Evolutionary conservation across 768 basidiomycete genomes (phyloP).

Genomic region (Auriscalpium orientale): DNA sequence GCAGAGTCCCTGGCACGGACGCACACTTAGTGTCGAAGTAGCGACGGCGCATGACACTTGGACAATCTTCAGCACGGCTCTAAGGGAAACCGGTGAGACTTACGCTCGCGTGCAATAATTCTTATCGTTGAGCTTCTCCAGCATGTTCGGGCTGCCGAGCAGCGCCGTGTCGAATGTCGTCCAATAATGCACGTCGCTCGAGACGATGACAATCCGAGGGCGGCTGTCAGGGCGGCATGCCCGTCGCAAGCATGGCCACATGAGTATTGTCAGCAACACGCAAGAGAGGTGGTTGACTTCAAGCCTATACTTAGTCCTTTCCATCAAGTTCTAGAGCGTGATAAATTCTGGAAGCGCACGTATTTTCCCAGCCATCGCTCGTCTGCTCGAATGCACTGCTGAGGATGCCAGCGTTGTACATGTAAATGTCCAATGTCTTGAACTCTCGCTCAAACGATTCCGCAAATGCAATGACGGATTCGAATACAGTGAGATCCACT

Average conservation of each 20-base stretch:
- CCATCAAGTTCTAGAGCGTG: no score
- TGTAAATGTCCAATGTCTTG: constrained; percentile 18
- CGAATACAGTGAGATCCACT: constrained; percentile 20
- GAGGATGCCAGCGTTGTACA: constrained; percentile 19
- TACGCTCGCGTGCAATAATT: neutral
- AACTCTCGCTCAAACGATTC: constrained; percentile 14
- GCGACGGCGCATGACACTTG: neutral
- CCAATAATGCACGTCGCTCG: constrained; percentile 34
- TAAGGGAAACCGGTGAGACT: neutral
- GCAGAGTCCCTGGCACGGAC: neutral
- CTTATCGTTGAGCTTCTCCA: neutral
- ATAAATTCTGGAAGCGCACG: constrained; percentile 10
- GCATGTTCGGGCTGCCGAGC: neutral
- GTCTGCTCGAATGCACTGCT: constrained; percentile 19
- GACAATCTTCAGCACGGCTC: neutral
- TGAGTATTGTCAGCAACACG: constrained; percentile 31
- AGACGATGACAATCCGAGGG: constrained; percentile 33
- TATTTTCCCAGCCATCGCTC: constrained; percentile 21
- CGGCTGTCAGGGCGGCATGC: constrained; percentile 20
- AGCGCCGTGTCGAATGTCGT: neutral
- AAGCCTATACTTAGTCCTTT: constrained; percentile 23
- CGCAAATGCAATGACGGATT: constrained; percentile 18
- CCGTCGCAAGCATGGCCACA: constrained; percentile 27
- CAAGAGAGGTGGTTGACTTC: constrained; percentile 40
- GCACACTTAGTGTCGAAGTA: neutral